A percentile compares a stretch with the other conserved stretches of the same genome.
phyloP scores from a whole-genome alignment of 2,329 filamentous ascomycete species.

The Westerdykella aurantiaca region DNA sequence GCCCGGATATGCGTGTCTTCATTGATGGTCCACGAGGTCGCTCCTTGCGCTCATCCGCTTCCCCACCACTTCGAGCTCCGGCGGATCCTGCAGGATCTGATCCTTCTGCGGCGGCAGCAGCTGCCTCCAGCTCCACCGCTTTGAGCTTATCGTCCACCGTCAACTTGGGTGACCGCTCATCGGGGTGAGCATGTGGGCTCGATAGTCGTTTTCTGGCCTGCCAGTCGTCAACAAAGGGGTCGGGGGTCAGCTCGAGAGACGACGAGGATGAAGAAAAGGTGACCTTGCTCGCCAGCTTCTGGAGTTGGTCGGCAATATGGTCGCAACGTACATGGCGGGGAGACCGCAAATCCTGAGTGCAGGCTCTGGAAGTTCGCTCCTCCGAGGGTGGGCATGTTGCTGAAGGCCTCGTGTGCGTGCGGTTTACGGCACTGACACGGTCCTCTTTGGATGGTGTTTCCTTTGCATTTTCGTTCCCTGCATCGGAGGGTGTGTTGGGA shows the following conservation, averaged over 20 bases:
- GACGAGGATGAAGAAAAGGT: constrained; percentile 19
- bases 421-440: constrained; percentile 16
- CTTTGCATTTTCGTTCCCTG: constrained; percentile 30
- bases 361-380: constrained; percentile 16
- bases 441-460: constrained; percentile 22
- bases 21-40: constrained; percentile 26
- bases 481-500: constrained; percentile 27
- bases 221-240: constrained; percentile 18
- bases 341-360: constrained; percentile 23
- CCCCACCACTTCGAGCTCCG: constrained; percentile 13
- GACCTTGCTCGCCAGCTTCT: constrained; percentile 23
- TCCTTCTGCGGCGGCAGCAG: constrained; percentile 35
- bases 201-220: constrained; percentile 36
- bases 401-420: constrained; percentile 13
- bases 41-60: constrained; percentile 12
- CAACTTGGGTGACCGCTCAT: constrained; percentile 37
- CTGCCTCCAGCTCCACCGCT: constrained; percentile 41
- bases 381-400: constrained; percentile 12
- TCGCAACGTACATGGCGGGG: constrained; percentile 36
- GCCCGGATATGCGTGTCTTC: constrained; percentile 48
- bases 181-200: constrained; percentile 33
- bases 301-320: constrained; percentile 17
- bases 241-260: constrained; percentile 6
- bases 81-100: constrained; percentile 8
- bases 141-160: constrained; percentile 45